phyloP scores from a whole-genome alignment of 805 yeast species.

The Helenozyma baotianmanensis region DNA sequence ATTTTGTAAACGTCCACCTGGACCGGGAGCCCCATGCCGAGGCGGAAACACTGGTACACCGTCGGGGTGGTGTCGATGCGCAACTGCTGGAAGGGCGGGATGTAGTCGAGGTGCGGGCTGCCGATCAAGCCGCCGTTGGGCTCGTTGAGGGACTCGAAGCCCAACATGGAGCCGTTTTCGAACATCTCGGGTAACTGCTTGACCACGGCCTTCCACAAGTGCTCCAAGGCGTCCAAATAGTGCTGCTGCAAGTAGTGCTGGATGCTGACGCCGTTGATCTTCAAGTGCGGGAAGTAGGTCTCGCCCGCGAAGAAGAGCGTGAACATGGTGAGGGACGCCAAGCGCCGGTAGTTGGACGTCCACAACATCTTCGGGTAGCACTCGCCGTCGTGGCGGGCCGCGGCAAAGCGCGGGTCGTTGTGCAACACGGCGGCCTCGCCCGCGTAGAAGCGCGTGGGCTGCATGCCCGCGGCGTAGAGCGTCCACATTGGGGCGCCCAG shows the following conservation, averaged over 20 bases:
- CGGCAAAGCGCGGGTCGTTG: constrained; percentile 39
- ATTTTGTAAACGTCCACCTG: constrained; percentile 68
- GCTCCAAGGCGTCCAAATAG: constrained; percentile 49
- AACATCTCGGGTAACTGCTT: constrained; percentile 29
- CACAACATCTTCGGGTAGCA: constrained; percentile 82
- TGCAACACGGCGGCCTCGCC: constrained; percentile 84
- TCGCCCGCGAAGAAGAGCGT: constrained; percentile 80
- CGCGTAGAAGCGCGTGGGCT: constrained; percentile 63
- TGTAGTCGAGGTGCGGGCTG: constrained; percentile 43
- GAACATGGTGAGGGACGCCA: constrained; percentile 79
- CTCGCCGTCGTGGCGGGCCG: constrained; percentile 32
- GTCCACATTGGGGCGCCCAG: constrained; percentile 97
- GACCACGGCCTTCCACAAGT: constrained; percentile 29
- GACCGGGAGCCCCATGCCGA: constrained; percentile 75
- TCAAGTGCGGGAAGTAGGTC: constrained; percentile 69
- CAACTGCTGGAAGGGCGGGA: constrained; percentile 62
- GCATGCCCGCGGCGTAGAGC: constrained; percentile 77
- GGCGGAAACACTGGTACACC: constrained; percentile 61
- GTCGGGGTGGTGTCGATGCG: constrained; percentile 82
- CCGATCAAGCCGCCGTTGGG: constrained; percentile 78
- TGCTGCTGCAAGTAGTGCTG: constrained; percentile 72
- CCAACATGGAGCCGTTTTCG: constrained; percentile 52
- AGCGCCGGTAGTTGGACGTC: constrained; percentile 79
- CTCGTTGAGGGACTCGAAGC: constrained; percentile 82
- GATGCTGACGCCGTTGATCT: constrained; percentile 66